Conservation (phyloP, 768 basidiomycete species). For the Suillus lakei region DNA sequence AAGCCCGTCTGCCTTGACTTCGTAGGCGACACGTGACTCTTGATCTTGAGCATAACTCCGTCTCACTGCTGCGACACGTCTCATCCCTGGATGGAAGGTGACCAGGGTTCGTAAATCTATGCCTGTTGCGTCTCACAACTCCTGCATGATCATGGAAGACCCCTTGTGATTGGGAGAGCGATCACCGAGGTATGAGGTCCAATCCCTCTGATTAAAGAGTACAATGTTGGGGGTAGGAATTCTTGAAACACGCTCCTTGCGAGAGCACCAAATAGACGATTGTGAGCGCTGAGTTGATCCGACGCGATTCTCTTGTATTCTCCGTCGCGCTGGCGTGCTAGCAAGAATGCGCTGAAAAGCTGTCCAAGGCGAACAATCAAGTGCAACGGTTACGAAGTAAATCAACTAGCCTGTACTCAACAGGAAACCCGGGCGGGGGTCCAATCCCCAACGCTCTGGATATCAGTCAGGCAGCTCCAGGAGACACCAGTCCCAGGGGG, state of each 20-base stretch:
- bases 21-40: background rate
- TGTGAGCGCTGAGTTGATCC: background rate
- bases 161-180: background rate
- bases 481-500: too few species aligned
- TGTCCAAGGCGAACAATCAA: too few species aligned
- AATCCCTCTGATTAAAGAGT: background rate
- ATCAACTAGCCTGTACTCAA: too few species aligned
- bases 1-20: background rate
- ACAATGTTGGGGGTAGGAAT: background rate
- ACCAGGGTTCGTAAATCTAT: background rate
- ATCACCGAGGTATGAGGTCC: background rate
- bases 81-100: background rate
- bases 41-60: background rate
- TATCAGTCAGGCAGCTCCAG: too few species aligned
- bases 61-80: background rate
- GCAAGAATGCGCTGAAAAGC: too few species aligned
- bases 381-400: too few species aligned
- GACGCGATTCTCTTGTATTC: too few species aligned
- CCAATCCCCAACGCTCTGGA: too few species aligned
- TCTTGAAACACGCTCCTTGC: background rate
- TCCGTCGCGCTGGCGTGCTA: too few species aligned
- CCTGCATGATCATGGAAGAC: background rate
- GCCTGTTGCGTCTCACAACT: background rate
- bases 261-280: background rate
- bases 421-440: too few species aligned